Conservation (phyloP, 2,329 filamentous ascomycete genomes). For the Aspergillus neoniger region DNA sequence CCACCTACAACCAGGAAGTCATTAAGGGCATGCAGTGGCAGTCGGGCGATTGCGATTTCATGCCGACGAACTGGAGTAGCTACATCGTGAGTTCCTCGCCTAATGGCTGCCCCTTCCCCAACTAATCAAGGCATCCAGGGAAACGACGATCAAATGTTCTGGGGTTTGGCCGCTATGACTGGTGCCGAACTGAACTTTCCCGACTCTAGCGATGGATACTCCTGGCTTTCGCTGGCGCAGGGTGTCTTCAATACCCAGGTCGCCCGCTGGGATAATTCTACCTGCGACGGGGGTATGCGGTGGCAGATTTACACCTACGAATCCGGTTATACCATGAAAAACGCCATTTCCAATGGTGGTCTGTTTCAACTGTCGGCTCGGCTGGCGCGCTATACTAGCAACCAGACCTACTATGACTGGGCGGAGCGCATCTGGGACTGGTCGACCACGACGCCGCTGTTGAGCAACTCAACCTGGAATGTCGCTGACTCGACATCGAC, state of each 20-base stretch:
- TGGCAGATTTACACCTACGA: slow-evolving; percentile 39
- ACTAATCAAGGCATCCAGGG: slow-evolving; percentile 40
- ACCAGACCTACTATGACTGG: slow-evolving; percentile 55
- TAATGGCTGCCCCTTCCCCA: background rate
- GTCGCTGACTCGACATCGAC: slow-evolving; percentile 60
- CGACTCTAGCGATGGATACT: slow-evolving; percentile 55
- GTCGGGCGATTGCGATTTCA: slow-evolving; percentile 42
- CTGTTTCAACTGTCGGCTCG: slow-evolving; percentile 37
- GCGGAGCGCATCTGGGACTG: slow-evolving; percentile 68
- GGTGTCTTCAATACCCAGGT: slow-evolving; percentile 80
- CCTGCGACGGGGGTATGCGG: slow-evolving; percentile 69
- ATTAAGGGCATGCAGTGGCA: slow-evolving; percentile 42
- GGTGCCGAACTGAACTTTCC: slow-evolving; percentile 53
- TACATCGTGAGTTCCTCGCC: slow-evolving; percentile 11
- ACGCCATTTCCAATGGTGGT: slow-evolving; percentile 38
- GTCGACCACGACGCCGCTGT: slow-evolving; percentile 53
- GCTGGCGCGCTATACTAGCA: slow-evolving; percentile 34
- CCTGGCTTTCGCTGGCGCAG: slow-evolving; percentile 78
- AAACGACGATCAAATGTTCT: slow-evolving; percentile 62
- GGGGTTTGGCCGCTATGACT: slow-evolving; percentile 58
- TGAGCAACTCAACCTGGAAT: slow-evolving; percentile 49
- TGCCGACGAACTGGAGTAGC: slow-evolving; percentile 42
- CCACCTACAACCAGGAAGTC: slow-evolving; percentile 41
- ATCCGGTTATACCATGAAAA: slow-evolving; percentile 37
- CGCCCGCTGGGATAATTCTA: slow-evolving; percentile 65